Evolutionary conservation across 441 rosid genomes (phyloP).

Genomic region (Adansonia madagascariensis): DNA sequence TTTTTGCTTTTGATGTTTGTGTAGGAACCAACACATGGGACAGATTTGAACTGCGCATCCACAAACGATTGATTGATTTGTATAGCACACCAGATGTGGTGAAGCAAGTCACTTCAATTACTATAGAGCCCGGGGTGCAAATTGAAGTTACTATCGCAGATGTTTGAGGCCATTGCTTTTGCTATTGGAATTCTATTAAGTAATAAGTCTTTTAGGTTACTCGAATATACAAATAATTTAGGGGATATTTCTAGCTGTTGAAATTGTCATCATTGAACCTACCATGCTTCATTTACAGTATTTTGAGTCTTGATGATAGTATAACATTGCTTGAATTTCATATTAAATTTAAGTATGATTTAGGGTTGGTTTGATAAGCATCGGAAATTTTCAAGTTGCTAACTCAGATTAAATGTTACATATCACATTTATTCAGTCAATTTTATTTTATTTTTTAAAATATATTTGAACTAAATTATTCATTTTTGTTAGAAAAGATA

Average conservation of each 20-base stretch:
- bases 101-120: slow-evolving; percentile 22
- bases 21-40: slow-evolving; percentile 13
- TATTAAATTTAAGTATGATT: no score
- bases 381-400: no score
- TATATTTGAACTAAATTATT: no score
- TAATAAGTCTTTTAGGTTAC: no score
- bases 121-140: not conserved
- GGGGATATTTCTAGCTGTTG: not conserved
- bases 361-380: no score
- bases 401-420: no score
- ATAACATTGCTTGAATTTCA: no score
- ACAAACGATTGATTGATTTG: slow-evolving; percentile 18
- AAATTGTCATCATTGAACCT: not conserved
- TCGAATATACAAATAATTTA: not conserved
- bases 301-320: not conserved
- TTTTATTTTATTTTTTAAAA: no score
- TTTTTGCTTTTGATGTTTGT: not conserved
- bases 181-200: not conserved
- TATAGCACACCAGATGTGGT: slow-evolving; percentile 23
- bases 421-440: no score
- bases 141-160: slow-evolving; percentile 14
- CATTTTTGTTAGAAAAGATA: no score
- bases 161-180: not conserved
- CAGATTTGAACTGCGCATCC: slow-evolving; percentile 17
- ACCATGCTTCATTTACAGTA: no score